Evolutionary conservation across 164 flowering plant genomes (phyloP), one percentile per base, ranked within the genome.

Genomic region (Vitis rupestris): DNA sequence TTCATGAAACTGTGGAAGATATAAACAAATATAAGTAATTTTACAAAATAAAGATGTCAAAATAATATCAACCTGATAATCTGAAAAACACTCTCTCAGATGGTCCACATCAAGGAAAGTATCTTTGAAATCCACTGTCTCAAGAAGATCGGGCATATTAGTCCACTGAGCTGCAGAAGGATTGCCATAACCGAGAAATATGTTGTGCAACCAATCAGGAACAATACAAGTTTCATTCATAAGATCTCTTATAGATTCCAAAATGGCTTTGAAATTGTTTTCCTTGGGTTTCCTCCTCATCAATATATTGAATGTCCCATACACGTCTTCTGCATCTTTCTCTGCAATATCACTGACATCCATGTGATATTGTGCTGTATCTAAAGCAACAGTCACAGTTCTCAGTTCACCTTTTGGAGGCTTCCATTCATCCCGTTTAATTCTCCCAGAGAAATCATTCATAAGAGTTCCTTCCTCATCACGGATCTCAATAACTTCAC

Each of bases 101-200:
- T 96, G 99, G 54, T 83, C 85, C 44, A 87, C 92, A 84, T 91
- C 88, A 70, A 93, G 85, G 69, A 96, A 91, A 37, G 98, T 93
- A 72, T 96, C 99, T 80, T 96, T 96, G 73, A 91, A 90, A 82
- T 96, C 99, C 52, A 92, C 92, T 1, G 79, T 77, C 50, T 88
- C 92, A 54, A 96, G 81, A 70, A 91, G 91, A 75, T 93, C 90
- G 14, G 97, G 97, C 98, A 90, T 93, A 66, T 90, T 90, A 57
- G 84, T 85, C 99, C 99, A 96, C 54, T 93, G 98, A 10, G 99
- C 99, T 29, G 98, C 97, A 77, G 98, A 90, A 74, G 99, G 99
- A 80, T 96, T 77, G 54, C 99, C 99, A 81, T 96, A 96, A 3
- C 99, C 99, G 84, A 96, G 79, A 80, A 96, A 91, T 77, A 90